phyloP scores from a whole-genome alignment of 306 rosid genomes.

The Glycine tomentella region DNA sequence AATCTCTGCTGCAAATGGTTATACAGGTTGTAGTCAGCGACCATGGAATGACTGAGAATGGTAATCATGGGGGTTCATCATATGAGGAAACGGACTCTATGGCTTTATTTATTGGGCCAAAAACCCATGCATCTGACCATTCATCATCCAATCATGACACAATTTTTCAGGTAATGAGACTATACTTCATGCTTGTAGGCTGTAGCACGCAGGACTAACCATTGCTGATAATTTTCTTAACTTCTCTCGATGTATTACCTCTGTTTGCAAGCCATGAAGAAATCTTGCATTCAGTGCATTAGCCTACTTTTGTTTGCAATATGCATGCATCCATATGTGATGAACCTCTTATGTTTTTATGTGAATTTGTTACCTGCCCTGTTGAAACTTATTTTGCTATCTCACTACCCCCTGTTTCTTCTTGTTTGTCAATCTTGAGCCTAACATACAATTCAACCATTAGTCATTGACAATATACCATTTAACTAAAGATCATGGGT shows the following conservation, averaged over 20 bases:
- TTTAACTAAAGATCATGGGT: constrained; percentile 35
- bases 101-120: constrained; percentile 74
- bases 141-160: constrained; percentile 50
- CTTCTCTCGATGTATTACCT: constrained; percentile 28
- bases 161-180: constrained; percentile 73
- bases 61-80: constrained; percentile 96
- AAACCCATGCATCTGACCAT: constrained; percentile 53
- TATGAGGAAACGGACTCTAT: constrained; percentile 89
- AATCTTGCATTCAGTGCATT: constrained; percentile 13
- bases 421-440: constrained; percentile 36
- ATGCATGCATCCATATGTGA: constrained; percentile 23
- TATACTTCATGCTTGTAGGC: constrained; percentile 38
- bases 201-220: constrained; percentile 15
- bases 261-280: constrained; percentile 12
- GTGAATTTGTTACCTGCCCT: not conserved
- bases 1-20: constrained; percentile 37
- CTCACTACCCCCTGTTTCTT: constrained; percentile 28
- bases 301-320: constrained; percentile 1
- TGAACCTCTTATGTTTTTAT: constrained; percentile 12
- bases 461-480: constrained; percentile 22
- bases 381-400: constrained; percentile 7
- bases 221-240: constrained; percentile 37
- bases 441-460: constrained; percentile 26
- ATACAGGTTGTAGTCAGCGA: constrained; percentile 83
- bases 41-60: constrained; percentile 96